These are phyloP conservation scores for Williopsis jadinii DNA, from an alignment of 1,139 yeast genomes.

Conservation along the genomic window DNA sequence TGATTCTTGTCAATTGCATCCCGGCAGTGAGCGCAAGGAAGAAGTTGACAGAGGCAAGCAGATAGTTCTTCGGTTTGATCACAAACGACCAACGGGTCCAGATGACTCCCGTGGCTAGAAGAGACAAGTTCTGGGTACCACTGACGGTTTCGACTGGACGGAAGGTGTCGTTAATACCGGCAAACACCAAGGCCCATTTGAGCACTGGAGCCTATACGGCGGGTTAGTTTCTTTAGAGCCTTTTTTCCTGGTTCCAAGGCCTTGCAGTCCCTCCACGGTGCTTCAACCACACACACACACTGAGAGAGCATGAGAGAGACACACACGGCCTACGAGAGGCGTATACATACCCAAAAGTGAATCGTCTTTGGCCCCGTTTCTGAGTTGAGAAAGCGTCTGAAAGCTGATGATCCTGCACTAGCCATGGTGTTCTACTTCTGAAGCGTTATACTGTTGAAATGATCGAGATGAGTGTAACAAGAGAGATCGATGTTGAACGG, in stretches of 20 bases:
- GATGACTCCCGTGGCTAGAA: conserved; percentile 85
- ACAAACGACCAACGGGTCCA: conserved; percentile 99
- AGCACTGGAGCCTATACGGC: conserved; percentile 16
- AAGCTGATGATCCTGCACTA: conserved; percentile 39
- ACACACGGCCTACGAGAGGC: no score
- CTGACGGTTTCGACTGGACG: conserved; percentile 90
- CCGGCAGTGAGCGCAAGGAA: conserved; percentile 90
- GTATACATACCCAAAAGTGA: conserved; percentile 76
- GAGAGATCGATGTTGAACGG: no score
- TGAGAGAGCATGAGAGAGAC: not conserved
- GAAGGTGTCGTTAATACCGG: conserved; percentile 78
- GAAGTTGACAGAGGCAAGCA: conserved; percentile 90
- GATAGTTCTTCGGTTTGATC: conserved; percentile 78
- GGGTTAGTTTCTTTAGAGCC: not conserved
- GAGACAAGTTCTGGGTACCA: conserved; percentile 83
- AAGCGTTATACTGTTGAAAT: no score
- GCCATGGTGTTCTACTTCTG: conserved; percentile 3
- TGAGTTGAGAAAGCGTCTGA: conserved; percentile 66
- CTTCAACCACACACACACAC: no score
- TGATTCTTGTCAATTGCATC: conserved; percentile 68
- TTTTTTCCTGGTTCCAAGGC: no score
- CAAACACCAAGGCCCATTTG: conserved; percentile 83
- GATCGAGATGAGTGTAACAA: no score
- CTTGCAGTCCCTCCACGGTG: no score
- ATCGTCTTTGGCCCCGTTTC: conserved; percentile 95